Base-by-base conservation (phyloP, 345 rosid species). In the Ricinus communis region DNA sequence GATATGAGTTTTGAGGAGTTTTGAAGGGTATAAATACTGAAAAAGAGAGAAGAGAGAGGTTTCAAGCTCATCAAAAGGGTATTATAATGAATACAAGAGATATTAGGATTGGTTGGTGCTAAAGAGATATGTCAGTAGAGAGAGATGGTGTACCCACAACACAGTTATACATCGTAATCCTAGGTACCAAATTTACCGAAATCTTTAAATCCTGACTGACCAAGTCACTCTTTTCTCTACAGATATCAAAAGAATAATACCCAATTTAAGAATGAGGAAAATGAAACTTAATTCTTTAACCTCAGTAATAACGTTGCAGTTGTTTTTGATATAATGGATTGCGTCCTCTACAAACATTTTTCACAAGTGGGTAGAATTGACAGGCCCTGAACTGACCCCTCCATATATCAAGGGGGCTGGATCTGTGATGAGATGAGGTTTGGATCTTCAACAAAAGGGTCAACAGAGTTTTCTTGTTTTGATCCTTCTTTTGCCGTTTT, bases 141-240 rank as follows among this genome's bases (percentile, higher is more conserved):
- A 76, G 60, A 55, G 70, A 63, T 66, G 57, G 68, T 33, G 38
- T 33, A 68, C 74, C 84, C 79, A 65, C 85, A 77, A 82, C 86
- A 77, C 86, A 77, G 86, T 83, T 85, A 82, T 38, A 77, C 85
- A 85, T 87, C 91, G 77, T 76, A 82, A 80, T 85, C 91, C 71
- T 59, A 66, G 76, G 80, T 45, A 69, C 88, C 80, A 81, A 68
- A 76, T 77, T 79, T 76, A 68, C 75, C 82, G 49, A 78, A 77
- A 74, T 66, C 70, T 74, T 85, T 73, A 81, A 74, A 73, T 71
- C 77, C 77, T 40, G 52, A 69, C 73, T 76, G 74, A 80, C 76
- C 76, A 56, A 64, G 61, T 31, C 31, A 45, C 47, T 67, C 36
- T 24, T 65, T 64, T 61, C 14, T 74, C 31, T 30, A 38, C 52